These are phyloP conservation scores for Cercospora sesami DNA, from an alignment of 2,329 filamentous ascomycete genomes.

Conservation along the genomic window DNA sequence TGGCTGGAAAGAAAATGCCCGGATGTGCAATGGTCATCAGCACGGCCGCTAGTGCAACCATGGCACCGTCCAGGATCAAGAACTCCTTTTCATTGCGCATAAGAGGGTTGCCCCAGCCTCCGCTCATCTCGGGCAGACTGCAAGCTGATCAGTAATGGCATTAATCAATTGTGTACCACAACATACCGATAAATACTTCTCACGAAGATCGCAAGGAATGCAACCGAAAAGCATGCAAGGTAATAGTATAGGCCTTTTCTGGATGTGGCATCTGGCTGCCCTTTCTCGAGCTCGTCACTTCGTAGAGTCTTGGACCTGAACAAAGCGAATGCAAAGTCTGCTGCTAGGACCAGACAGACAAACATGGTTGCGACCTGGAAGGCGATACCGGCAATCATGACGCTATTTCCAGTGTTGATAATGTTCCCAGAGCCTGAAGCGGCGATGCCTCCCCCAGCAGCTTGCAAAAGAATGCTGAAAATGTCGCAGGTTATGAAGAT, in stretches of 20 bases:
- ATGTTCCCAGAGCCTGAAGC: conserved; percentile 39
- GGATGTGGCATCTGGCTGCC: not conserved
- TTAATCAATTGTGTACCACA: not conserved
- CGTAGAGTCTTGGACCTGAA: conserved; percentile 13
- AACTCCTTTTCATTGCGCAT: conserved; percentile 52
- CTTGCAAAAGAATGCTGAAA: conserved; percentile 48
- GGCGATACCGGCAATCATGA: conserved; percentile 50
- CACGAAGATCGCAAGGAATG: conserved; percentile 64
- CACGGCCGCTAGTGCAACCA: conserved; percentile 47
- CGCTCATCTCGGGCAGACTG: conserved; percentile 53
- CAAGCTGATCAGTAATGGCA: conserved; percentile 11
- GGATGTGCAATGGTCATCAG: conserved; percentile 48
- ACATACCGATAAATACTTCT: conserved; percentile 60
- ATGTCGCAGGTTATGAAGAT: conserved; percentile 55
- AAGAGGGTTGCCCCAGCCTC: conserved; percentile 49
- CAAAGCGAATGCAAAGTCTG: conserved; percentile 42
- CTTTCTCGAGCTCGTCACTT: conserved; percentile 38
- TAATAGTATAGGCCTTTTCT: conserved; percentile 43
- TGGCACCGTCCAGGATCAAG: conserved; percentile 50
- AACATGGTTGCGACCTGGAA: conserved; percentile 49
- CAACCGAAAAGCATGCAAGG: conserved; percentile 54
- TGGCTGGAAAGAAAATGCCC: conserved; percentile 44
- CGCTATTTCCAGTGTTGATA: conserved; percentile 43
- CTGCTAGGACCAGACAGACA: conserved; percentile 44
- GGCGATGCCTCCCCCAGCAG: conserved; percentile 47